These are phyloP conservation scores for Cryphonectria japonica DNA, from an alignment of 2,329 filamentous ascomycete species.

Conservation along the genomic window DNA sequence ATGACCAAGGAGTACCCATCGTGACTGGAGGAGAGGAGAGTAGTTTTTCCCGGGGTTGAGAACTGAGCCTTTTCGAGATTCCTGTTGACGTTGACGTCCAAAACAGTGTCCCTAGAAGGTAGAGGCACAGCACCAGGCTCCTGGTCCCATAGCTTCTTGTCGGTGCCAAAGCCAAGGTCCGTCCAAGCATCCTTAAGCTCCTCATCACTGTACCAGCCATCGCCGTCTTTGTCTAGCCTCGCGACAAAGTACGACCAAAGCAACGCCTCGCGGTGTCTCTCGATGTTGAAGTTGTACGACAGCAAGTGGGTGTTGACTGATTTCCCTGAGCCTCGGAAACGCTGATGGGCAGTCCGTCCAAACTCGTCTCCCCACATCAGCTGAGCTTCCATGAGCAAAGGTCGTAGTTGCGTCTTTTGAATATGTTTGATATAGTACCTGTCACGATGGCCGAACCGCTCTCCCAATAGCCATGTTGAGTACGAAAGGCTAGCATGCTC, in stretches of 20 bases:
- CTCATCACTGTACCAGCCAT: constrained; percentile 9
- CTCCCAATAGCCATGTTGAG: constrained; percentile 4
- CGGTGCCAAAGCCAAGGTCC: constrained; percentile 6
- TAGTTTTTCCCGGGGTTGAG: not conserved
- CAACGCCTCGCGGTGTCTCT: constrained; percentile 7
- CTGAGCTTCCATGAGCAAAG: constrained; percentile 6
- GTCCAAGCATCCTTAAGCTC: constrained; percentile 8
- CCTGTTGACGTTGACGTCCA: not conserved
- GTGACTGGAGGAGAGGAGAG: constrained; percentile 5
- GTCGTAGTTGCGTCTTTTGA: constrained; percentile 13
- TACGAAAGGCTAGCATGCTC: constrained; percentile 12
- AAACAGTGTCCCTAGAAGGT: constrained; percentile 5
- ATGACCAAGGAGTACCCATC: constrained; percentile 12
- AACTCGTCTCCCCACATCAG: constrained; percentile 9
- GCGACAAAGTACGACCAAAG: constrained; percentile 14
- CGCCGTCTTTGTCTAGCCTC: constrained; percentile 10
- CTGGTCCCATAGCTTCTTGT: constrained; percentile 10
- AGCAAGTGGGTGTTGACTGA: constrained; percentile 9
- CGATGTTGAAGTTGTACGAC: constrained; percentile 15
- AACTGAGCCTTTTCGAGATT: constrained; percentile 6
- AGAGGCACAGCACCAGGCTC: constrained; percentile 1
- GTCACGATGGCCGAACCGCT: constrained; percentile 14
- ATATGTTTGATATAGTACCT: constrained; percentile 12
- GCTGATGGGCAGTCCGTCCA: constrained; percentile 4
- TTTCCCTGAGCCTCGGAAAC: constrained; percentile 7